phyloP scores from a whole-genome alignment of 2,329 filamentous ascomycete species.

The Colletotrichum sp. region DNA sequence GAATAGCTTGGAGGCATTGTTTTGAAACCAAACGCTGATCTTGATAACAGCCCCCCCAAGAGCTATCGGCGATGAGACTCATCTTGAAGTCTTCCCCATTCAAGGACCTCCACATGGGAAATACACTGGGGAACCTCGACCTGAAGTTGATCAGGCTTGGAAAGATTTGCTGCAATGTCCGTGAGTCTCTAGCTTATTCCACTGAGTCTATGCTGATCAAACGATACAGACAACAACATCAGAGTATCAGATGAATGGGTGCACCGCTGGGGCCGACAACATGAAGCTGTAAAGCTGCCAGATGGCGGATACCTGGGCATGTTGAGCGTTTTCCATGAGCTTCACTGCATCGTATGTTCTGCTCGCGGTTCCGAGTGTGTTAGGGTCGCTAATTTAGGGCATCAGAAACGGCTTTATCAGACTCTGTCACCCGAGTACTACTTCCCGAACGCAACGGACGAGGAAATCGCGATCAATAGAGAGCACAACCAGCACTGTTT shows the following conservation, averaged over 20 bases:
- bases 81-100: constrained; percentile 15
- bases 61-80: neutral
- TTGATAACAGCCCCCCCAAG: neutral
- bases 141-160: constrained; percentile 17
- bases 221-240: constrained; percentile 9
- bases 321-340: constrained; percentile 17
- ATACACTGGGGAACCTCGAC: constrained; percentile 13
- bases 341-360: constrained; percentile 12
- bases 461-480: constrained; percentile 5
- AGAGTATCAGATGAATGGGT: constrained; percentile 16
- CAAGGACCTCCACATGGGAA: constrained; percentile 16
- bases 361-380: neutral
- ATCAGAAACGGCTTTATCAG: constrained; percentile 16
- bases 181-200: neutral
- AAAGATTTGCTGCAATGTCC: constrained; percentile 11
- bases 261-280: constrained; percentile 10
- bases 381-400: neutral
- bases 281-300: constrained; percentile 14
- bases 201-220: neutral
- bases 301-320: constrained; percentile 20
- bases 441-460: constrained; percentile 9
- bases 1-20: accelerated
- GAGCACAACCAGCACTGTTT: constrained; percentile 20
- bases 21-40: neutral
- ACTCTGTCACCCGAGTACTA: constrained; percentile 15